Evolutionary conservation across 2,329 filamentous ascomycete genomes (phyloP).

Genomic region (Bipolaris gigantea): DNA sequence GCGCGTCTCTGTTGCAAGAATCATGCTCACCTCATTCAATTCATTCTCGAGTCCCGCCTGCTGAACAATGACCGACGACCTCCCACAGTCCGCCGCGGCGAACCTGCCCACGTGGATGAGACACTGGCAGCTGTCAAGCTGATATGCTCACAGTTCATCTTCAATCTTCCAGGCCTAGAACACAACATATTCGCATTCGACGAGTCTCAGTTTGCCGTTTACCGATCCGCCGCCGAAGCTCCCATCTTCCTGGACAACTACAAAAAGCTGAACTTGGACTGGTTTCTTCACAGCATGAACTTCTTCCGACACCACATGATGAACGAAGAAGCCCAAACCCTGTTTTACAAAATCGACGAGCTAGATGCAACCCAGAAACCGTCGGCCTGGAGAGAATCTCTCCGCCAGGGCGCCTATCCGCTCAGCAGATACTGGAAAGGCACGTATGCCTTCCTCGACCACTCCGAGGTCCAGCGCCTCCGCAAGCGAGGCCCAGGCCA

Average conservation of each 20-base stretch:
- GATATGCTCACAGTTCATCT: conserved; percentile 39
- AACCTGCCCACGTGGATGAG: conserved; percentile 10
- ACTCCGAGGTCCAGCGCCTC: conserved; percentile 19
- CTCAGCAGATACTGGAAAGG: conserved; percentile 56
- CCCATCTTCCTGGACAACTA: conserved; percentile 45
- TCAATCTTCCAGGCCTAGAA: conserved; percentile 18
- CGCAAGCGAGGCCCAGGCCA: conserved; percentile 26
- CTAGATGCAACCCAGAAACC: conserved; percentile 46
- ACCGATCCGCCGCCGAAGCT: conserved; percentile 36
- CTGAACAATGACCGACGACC: conserved; percentile 31
- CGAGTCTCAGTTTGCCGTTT: conserved; percentile 51
- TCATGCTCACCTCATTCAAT: conserved; percentile 32
- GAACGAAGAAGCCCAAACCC: conserved; percentile 39
- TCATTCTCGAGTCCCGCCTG: conserved; percentile 35
- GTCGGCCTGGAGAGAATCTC: conserved; percentile 46
- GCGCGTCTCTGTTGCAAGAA: conserved; percentile 40
- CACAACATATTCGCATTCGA: conserved; percentile 46
- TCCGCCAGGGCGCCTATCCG: conserved; percentile 39
- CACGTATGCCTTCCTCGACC: conserved; percentile 50
- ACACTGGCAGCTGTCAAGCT: conserved; percentile 36
- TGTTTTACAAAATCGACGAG: conserved; percentile 42
- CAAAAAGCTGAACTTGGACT: conserved; percentile 49
- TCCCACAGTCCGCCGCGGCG: conserved; percentile 8
- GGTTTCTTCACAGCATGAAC: conserved; percentile 53
- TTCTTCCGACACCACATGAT: conserved; percentile 59